Percentiles rank a stretch among this genome's conserved stretches.
phyloP scores from a whole-genome alignment of 192 early-diverging fungal species.

The Podila verticillata region DNA sequence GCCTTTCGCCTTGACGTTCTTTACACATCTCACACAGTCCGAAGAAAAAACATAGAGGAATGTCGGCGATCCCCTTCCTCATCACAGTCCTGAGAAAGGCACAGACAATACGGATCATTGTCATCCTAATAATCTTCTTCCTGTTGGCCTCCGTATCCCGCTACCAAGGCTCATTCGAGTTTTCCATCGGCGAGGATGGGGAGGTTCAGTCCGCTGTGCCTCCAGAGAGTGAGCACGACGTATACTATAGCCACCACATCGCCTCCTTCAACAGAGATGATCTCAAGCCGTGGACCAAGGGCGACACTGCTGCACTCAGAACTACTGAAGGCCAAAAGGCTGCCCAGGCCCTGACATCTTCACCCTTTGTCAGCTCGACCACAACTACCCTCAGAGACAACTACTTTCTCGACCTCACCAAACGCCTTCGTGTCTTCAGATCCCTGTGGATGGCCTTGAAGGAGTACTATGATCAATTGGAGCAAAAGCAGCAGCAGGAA shows the following conservation, averaged over 20 bases:
- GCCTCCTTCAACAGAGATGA: constrained; percentile 32
- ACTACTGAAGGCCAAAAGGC: constrained; percentile 21
- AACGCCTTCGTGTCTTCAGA: constrained; percentile 34
- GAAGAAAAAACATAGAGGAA: not conserved
- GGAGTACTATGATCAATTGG: constrained; percentile 18
- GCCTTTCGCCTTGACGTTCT: too few species aligned
- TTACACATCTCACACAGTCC: not conserved
- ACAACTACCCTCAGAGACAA: constrained; percentile 15
- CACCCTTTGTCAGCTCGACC: constrained; percentile 7
- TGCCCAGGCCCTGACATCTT: constrained; percentile 23
- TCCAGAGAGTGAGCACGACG: constrained; percentile 5
- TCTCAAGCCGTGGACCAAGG: constrained; percentile 31
- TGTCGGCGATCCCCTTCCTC: not conserved
- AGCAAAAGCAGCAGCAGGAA: not conserved
- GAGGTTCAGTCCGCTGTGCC: constrained; percentile 31
- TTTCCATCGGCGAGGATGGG: constrained; percentile 46
- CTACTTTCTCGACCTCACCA: constrained; percentile 28
- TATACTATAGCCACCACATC: constrained; percentile 44
- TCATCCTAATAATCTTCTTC: constrained; percentile 24
- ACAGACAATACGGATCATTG: constrained; percentile 29
- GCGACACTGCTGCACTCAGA: constrained; percentile 29
- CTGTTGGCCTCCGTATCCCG: constrained; percentile 34
- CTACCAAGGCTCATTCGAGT: constrained; percentile 44
- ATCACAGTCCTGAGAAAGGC: constrained; percentile 13
- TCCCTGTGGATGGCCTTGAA: constrained; percentile 30